Evolutionary conservation across 768 basidiomycete genomes (phyloP).

Genomic region (Naematelia aurantialba): DNA sequence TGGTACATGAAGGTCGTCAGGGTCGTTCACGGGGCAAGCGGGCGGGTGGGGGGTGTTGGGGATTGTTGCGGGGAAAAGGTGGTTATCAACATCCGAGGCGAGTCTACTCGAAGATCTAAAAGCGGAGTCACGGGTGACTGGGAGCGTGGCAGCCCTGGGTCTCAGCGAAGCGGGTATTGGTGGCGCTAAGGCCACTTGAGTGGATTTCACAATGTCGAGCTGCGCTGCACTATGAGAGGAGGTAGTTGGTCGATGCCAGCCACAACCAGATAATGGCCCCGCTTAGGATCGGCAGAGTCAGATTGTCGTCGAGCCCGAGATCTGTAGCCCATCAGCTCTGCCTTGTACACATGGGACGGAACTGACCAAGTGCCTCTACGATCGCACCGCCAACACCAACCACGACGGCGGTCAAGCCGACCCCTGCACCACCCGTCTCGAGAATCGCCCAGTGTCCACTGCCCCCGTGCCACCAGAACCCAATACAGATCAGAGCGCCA

Average conservation of each 20-base stretch:
- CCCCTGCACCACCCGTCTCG: slow-evolving; percentile 44
- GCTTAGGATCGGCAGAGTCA: slow-evolving; percentile 82
- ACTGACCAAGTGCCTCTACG: slow-evolving; percentile 82
- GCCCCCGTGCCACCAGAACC: slow-evolving; percentile 61
- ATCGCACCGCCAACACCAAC: slow-evolving; percentile 76
- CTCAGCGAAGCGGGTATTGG: too few species aligned
- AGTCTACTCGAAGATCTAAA: too few species aligned
- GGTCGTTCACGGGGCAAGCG: neutral
- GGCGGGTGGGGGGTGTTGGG: too few species aligned
- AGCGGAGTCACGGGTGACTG: too few species aligned
- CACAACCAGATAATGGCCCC: slow-evolving; percentile 66
- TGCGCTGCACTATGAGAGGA: slow-evolving; percentile 18
- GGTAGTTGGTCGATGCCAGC: slow-evolving; percentile 38
- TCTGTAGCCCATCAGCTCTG: slow-evolving; percentile 55
- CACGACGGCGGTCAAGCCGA: slow-evolving; percentile 58
- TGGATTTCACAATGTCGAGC: too few species aligned
- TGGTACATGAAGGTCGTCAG: neutral
- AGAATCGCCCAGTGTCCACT: slow-evolving; percentile 38
- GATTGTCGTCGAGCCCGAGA: slow-evolving; percentile 82
- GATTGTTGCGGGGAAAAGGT: too few species aligned
- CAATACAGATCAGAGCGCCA: slow-evolving; percentile 62
- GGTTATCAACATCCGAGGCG: too few species aligned
- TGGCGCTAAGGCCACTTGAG: too few species aligned
- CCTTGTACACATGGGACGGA: neutral
- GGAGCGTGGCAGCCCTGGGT: too few species aligned